Conservation (phyloP, 2,329 filamentous ascomycete genomes). For the Ascochyta fabae region DNA sequence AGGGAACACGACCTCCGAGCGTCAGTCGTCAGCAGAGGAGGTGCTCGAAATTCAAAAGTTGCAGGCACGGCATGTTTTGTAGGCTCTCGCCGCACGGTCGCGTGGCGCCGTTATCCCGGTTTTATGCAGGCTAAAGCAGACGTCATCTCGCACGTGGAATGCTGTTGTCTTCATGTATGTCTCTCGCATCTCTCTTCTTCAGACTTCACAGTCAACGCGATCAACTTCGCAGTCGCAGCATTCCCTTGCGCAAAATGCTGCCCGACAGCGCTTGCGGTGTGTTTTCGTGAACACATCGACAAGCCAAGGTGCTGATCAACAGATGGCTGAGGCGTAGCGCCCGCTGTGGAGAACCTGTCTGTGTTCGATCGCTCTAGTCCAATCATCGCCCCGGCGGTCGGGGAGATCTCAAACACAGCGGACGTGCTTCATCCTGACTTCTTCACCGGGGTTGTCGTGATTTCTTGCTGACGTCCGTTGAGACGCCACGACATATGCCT, state of each 20-base stretch:
- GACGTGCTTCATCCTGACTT: conserved; percentile 20
- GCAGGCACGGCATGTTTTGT: conserved; percentile 43
- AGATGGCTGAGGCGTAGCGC: conserved; percentile 40
- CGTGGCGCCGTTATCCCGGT: conserved; percentile 40
- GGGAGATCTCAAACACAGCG: conserved; percentile 27
- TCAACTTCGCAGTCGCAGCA: neutral
- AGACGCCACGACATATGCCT: neutral
- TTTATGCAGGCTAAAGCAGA: conserved; percentile 32
- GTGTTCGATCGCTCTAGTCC: conserved; percentile 25
- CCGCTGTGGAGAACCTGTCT: conserved; percentile 18
- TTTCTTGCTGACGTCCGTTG: neutral
- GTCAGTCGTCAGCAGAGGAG: conserved; percentile 45
- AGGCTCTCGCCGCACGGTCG: conserved; percentile 31
- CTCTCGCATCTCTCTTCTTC: neutral
- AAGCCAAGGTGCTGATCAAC: conserved; percentile 9
- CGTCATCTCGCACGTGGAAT: conserved; percentile 27
- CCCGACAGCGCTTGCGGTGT: conserved; percentile 17
- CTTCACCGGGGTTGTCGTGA: conserved; percentile 20
- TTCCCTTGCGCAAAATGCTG: conserved; percentile 7
- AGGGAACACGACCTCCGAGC: conserved; percentile 48
- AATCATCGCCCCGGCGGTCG: conserved; percentile 33
- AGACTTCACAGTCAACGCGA: neutral
- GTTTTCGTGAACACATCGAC: conserved; percentile 11
- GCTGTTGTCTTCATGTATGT: neutral
- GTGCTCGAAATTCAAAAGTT: conserved; percentile 38